Percentiles rank a stretch among this genome's conserved stretches.
These are phyloP conservation scores for Gynochthodes officinalis DNA, from an alignment of 257 asterid species.

Conservation along the genomic window DNA sequence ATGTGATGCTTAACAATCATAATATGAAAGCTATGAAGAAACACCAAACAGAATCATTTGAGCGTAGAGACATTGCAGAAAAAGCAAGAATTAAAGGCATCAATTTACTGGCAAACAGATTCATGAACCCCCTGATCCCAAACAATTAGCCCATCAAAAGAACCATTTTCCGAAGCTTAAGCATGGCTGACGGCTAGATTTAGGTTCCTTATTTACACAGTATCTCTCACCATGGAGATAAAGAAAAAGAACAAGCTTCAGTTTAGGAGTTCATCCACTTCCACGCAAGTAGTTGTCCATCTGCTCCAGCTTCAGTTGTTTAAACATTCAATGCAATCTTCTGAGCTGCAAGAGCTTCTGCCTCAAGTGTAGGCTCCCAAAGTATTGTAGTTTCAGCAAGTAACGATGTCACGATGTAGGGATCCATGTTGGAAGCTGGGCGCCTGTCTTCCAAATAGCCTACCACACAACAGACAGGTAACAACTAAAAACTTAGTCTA, in stretches of 20 bases:
- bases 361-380: slow-evolving; percentile 92
- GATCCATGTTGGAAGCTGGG: slow-evolving; percentile 99
- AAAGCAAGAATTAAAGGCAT: slow-evolving; percentile 15
- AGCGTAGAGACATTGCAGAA: background rate
- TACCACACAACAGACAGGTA: slow-evolving; percentile 15
- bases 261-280: slow-evolving; percentile 17
- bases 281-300: slow-evolving; percentile 1
- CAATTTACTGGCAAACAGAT: slow-evolving; percentile 12
- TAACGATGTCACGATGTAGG: slow-evolving; percentile 75
- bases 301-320: slow-evolving; percentile 15
- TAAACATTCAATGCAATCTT: slow-evolving; percentile 67
- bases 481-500: background rate
- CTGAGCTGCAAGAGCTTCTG: slow-evolving; percentile 91
- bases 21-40: background rate
- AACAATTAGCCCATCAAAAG: slow-evolving; percentile 23
- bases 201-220: slow-evolving; percentile 44
- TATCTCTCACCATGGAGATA: slow-evolving; percentile 20
- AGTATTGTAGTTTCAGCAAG: slow-evolving; percentile 87
- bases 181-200: slow-evolving; percentile 22
- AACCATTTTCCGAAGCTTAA: slow-evolving; percentile 27
- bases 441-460: slow-evolving; percentile 99
- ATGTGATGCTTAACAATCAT: background rate
- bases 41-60: background rate
- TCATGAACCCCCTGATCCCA: slow-evolving; percentile 25
- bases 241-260: slow-evolving; percentile 26